phyloP scores from a whole-genome alignment of 2,329 filamentous ascomycete genomes.

The Graphilbum ipis-grandicollis region DNA sequence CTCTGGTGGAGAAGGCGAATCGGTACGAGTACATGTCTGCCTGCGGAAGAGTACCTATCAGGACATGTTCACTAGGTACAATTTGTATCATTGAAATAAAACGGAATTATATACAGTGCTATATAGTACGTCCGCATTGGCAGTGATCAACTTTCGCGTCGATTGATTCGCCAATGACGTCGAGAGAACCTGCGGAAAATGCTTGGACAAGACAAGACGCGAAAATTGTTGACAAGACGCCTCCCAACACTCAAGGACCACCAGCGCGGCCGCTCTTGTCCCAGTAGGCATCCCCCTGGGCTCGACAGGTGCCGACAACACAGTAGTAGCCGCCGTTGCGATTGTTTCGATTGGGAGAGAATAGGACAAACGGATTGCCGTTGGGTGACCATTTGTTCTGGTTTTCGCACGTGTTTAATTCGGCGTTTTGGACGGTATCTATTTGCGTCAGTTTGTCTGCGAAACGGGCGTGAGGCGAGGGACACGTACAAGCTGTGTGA shows the following conservation, averaged over 20 bases:
- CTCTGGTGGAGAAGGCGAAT: neutral
- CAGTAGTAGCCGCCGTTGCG: slow-evolving; percentile 2
- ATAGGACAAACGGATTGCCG: slow-evolving; percentile 1
- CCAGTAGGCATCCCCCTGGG: slow-evolving; percentile 1
- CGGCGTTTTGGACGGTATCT: too few species aligned
- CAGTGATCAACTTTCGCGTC: neutral
- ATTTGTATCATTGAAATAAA: too few species aligned
- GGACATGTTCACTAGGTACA: too few species aligned
- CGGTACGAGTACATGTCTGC: too few species aligned
- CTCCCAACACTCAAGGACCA: neutral
- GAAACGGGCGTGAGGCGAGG: neutral
- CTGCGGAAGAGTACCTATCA: too few species aligned
- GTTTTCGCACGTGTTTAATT: too few species aligned
- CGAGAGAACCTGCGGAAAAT: too few species aligned
- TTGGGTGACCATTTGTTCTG: neutral
- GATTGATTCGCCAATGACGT: neutral
- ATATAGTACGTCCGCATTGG: too few species aligned
- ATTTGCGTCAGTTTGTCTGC: too few species aligned
- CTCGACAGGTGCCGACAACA: neutral
- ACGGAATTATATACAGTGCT: too few species aligned
- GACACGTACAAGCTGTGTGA: slow-evolving; percentile 1
- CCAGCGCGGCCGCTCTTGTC: slow-evolving; percentile 2
- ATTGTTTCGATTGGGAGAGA: neutral
- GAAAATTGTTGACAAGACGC: too few species aligned
- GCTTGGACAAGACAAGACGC: too few species aligned